Percentiles rank a stretch among this genome's conserved stretches.
phyloP scores from a whole-genome alignment of 345 rosid genomes.

The Aurinia saxatilis region DNA sequence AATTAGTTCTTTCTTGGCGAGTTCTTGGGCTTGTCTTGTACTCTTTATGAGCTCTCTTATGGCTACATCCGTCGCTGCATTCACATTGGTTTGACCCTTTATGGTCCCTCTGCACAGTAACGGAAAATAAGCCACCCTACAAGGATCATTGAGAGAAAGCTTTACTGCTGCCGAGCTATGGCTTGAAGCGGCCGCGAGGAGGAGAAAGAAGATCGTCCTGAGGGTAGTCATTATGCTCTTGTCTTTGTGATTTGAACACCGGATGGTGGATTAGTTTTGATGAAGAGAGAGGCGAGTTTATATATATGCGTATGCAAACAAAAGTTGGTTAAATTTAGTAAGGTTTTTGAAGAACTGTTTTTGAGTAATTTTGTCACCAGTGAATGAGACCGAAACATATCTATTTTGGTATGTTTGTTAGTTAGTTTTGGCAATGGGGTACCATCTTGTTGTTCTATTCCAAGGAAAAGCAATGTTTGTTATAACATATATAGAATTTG shows the following conservation, averaged over 20 bases:
- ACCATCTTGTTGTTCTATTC: slow-evolving; percentile 8
- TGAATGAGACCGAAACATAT: slow-evolving; percentile 4
- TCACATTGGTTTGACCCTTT: slow-evolving; percentile 19
- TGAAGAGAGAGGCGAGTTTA: slow-evolving; percentile 17
- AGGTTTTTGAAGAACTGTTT: neutral
- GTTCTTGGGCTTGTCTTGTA: slow-evolving; percentile 1
- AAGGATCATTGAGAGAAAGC: slow-evolving; percentile 6
- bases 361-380: slow-evolving; percentile 4
- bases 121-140: slow-evolving; percentile 9
- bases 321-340: slow-evolving; percentile 5
- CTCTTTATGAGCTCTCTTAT: slow-evolving; percentile 17
- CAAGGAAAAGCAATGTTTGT: neutral
- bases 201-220: slow-evolving; percentile 11
- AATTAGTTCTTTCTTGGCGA: slow-evolving; percentile 6
- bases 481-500: neutral
- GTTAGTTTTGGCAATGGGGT: slow-evolving; percentile 3
- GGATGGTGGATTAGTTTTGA: slow-evolving; percentile 13
- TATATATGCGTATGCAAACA: slow-evolving; percentile 14
- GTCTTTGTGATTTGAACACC: slow-evolving; percentile 17
- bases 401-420: slow-evolving; percentile 28
- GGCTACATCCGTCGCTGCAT: slow-evolving; percentile 22
- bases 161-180: neutral
- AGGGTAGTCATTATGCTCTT: slow-evolving; percentile 20
- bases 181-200: neutral
- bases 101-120: slow-evolving; percentile 20